phyloP scores from a whole-genome alignment of 1,284 basidiomycete species.

The Heterobasidion occidentale region DNA sequence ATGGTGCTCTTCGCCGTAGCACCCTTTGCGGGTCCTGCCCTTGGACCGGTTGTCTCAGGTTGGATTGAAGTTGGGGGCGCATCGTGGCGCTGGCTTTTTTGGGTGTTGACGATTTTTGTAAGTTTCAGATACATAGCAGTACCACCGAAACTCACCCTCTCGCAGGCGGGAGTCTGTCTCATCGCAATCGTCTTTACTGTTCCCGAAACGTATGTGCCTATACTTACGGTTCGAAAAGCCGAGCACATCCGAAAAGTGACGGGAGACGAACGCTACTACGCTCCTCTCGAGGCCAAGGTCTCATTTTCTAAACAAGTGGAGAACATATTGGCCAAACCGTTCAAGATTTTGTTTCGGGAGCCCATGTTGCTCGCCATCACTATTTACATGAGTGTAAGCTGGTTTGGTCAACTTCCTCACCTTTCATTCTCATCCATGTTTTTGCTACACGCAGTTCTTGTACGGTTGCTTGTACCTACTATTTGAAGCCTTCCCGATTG shows the following conservation, averaged over 20 bases:
- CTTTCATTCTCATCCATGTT: background rate
- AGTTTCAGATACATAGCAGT: conserved; percentile 14
- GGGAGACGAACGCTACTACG: conserved; percentile 58
- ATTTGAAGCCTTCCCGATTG: conserved; percentile 53
- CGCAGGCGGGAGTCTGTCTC: conserved; percentile 31
- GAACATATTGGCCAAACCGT: conserved; percentile 50
- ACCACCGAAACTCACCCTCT: background rate
- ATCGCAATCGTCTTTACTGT: conserved; percentile 57
- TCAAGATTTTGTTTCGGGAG: conserved; percentile 63
- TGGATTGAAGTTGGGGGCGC: conserved; percentile 28
- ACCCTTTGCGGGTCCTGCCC: conserved; percentile 69
- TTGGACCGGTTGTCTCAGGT: conserved; percentile 18
- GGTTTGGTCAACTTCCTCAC: background rate
- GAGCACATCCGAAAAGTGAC: conserved; percentile 40
- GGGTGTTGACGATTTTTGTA: conserved; percentile 66
- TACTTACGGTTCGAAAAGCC: conserved; percentile 47
- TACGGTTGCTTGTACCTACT: conserved; percentile 57
- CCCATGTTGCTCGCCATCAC: conserved; percentile 74
- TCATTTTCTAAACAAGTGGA: conserved; percentile 35
- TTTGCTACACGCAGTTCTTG: conserved; percentile 34
- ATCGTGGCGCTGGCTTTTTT: conserved; percentile 73
- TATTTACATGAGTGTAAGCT: conserved; percentile 54
- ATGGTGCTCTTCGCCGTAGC: conserved; percentile 34
- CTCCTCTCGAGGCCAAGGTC: conserved; percentile 35
- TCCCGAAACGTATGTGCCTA: conserved; percentile 65